These are phyloP conservation scores for Arabis hirsuta DNA, from an alignment of 345 rosid species.

Conservation along the genomic window DNA sequence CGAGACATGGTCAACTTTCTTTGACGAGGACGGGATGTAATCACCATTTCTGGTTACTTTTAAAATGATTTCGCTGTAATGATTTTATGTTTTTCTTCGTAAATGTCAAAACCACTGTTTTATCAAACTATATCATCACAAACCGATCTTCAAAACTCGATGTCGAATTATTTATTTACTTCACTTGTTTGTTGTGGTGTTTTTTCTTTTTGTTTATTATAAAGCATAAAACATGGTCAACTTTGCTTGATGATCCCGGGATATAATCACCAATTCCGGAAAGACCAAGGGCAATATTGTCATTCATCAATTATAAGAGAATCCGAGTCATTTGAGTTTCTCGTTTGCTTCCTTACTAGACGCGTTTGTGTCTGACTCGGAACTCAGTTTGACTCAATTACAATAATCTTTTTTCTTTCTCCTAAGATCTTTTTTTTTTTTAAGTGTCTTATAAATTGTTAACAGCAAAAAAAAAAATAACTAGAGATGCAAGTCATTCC, in stretches of 20 bases:
- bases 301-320: not conserved
- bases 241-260: slow-evolving; percentile 21
- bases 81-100: not conserved
- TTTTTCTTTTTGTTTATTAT: not conserved
- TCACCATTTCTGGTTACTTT: slow-evolving; percentile 32
- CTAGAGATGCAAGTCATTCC: not conserved
- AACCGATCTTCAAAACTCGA: slow-evolving; percentile 40
- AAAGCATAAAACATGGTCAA: slow-evolving; percentile 16
- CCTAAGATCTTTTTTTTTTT: not conserved
- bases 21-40: slow-evolving; percentile 2
- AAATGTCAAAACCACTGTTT: not conserved
- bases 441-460: no score
- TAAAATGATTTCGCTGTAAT: slow-evolving; percentile 1
- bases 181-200: slow-evolving; percentile 27
- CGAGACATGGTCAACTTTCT: slow-evolving; percentile 26
- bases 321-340: slow-evolving; percentile 15
- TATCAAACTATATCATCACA: slow-evolving; percentile 26
- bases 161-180: slow-evolving; percentile 22
- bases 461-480: not conserved
- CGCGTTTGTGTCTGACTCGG: slow-evolving; percentile 46
- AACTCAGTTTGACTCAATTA: slow-evolving; percentile 37
- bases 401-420: not conserved
- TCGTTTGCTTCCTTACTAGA: slow-evolving; percentile 19
- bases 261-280: slow-evolving; percentile 19
- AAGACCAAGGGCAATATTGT: slow-evolving; percentile 16